Evolutionary conservation across 495 filamentous ascomycete genomes (phyloP).

Genomic region (Podospora bellae-mahoneyi): DNA sequence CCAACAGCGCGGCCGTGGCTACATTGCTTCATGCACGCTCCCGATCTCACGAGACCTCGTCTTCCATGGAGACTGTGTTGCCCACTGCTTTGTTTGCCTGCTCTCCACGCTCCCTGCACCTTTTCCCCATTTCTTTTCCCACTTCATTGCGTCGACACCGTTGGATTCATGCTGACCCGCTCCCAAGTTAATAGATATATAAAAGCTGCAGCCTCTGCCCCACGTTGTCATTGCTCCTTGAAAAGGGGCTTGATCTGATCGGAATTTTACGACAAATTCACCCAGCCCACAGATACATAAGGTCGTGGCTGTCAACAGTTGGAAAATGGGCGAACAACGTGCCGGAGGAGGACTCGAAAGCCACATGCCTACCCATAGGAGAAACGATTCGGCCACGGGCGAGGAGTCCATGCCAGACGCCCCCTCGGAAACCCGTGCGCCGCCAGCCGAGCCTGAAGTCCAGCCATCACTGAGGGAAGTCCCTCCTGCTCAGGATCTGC

Average conservation of each 20-base stretch:
- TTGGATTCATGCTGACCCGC: conserved; percentile 19
- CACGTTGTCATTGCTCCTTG: neutral
- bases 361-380: conserved; percentile 40
- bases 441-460: conserved; percentile 25
- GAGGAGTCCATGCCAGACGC: conserved; percentile 35
- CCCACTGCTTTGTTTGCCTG: conserved; percentile 29
- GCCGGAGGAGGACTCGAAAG: conserved; percentile 44
- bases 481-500: conserved; percentile 22
- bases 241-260: neutral
- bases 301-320: neutral
- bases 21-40: conserved; percentile 37
- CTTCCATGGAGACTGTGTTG: conserved; percentile 23
- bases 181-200: conserved; percentile 8
- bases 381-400: conserved; percentile 29
- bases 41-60: conserved; percentile 44
- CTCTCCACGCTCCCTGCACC: conserved; percentile 11
- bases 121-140: conserved; percentile 10
- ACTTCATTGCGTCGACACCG: conserved; percentile 6
- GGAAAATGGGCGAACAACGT: conserved; percentile 45
- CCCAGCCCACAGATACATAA: neutral
- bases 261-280: neutral
- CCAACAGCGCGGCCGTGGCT: conserved; percentile 32
- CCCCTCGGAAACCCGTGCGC: conserved; percentile 26
- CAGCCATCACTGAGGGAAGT: conserved; percentile 15
- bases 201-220: neutral